Evolutionary conservation across 257 asterid species (phyloP), one percentile per base, ranked within the genome.

Genomic region (Ligustrum vulgare): DNA sequence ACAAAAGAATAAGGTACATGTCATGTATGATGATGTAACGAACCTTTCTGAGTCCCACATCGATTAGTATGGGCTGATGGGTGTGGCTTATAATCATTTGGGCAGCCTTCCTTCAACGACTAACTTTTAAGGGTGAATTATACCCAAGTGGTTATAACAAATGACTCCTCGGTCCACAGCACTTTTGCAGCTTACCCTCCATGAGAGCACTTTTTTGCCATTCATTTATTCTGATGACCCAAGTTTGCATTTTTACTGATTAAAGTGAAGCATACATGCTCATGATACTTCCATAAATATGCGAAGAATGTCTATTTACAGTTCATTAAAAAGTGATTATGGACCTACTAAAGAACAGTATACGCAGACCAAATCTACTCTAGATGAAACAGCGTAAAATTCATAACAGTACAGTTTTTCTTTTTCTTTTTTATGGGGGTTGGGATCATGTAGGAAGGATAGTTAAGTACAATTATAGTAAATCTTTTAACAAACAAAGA

Each of bases 251-350:
- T 60, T 34, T 60, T 25, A 23, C 67, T 25, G 67, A 0, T 23
- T 23, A 2, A 23, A 23, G 34, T 60, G 34, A 23, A 22, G 6
- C 34, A 39, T 34, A 34, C 75, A 33, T 20, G 71, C 68, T 1
- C 62, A 33, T 64, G 31, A 1, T 32, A 16, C 47, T 49, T 68
- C 70, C 71, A 71, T 43, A 66, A 51, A 68, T 74, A 77, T 22
- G 78, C 41, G 76, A 83, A 82, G 83, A 75, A 80, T 80, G 77
- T 72, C 36, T 84, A 86, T 88, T 69, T 85, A 88, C 96, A 80
- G 22, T 78, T 73, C 74, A 83, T 31, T 75, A 67, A 64, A 78
- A 6, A 28, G 70, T 75, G 1, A 34, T 7, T 28, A 8, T 18
- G 3, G 25, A n/a, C 25, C 62, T 35, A 10, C 11, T 8, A 67